phyloP scores from a whole-genome alignment of 2,329 filamentous ascomycete genomes.

The Ambrosiella cleistominuta region DNA sequence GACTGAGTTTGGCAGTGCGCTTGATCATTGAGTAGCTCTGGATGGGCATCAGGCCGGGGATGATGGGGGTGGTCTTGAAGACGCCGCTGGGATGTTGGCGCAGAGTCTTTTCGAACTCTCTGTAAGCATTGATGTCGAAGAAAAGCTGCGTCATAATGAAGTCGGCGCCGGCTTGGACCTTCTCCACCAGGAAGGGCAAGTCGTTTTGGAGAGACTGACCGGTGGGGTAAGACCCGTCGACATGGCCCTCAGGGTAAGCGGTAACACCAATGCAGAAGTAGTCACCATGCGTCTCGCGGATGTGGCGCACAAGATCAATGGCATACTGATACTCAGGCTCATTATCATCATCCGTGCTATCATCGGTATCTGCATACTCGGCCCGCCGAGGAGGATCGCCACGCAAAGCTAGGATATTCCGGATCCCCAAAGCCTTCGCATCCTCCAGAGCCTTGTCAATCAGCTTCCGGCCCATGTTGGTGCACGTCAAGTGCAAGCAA shows the following conservation, averaged over 20 bases:
- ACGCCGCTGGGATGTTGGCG: conserved; percentile 65
- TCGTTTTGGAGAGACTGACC: conserved; percentile 58
- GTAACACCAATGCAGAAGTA: conserved; percentile 95
- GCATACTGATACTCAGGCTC: conserved; percentile 74
- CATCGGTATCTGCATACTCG: conserved; percentile 58
- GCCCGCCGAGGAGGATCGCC: conserved; percentile 81
- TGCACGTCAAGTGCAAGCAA: conserved; percentile 90
- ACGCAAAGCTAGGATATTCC: conserved; percentile 82
- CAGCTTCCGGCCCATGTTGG: conserved; percentile 78
- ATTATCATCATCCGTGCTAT: conserved; percentile 38
- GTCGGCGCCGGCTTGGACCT: conserved; percentile 78
- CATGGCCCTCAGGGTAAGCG: conserved; percentile 87
- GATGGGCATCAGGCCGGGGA: conserved; percentile 92
- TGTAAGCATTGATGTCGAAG: conserved; percentile 75
- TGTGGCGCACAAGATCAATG: conserved; percentile 76
- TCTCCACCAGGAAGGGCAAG: conserved; percentile 75
- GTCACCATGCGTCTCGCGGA: conserved; percentile 67
- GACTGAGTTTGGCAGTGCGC: conserved; percentile 83
- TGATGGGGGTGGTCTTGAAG: conserved; percentile 76
- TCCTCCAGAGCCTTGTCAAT: conserved; percentile 83
- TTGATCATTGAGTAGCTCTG: conserved; percentile 95
- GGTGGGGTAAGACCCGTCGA: conserved; percentile 68
- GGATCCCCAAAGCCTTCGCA: conserved; percentile 74
- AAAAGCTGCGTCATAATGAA: conserved; percentile 99
- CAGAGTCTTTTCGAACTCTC: conserved; percentile 58